Percentiles rank a stretch among this genome's conserved stretches.
Conservation (phyloP, 2,329 filamentous ascomycete genomes). For the Ampelomyces quisqualis region DNA sequence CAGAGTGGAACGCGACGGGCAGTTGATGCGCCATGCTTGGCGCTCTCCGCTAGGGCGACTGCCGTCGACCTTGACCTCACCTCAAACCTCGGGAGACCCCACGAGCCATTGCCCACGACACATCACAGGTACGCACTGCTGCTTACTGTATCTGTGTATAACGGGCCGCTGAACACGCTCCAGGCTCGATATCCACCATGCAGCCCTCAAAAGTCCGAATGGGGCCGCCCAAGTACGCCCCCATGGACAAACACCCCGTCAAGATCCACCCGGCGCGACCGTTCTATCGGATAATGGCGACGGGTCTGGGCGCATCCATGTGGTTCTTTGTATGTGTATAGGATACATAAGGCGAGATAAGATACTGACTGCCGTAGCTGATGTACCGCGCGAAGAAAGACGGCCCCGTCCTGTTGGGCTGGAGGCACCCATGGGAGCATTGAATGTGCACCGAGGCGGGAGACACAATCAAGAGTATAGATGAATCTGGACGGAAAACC, state of each 20-base stretch:
- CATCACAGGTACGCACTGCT: conserved; percentile 23
- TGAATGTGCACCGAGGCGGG: conserved; percentile 24
- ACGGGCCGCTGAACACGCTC: conserved; percentile 6
- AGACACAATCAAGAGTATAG: neutral
- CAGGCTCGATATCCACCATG: conserved; percentile 31
- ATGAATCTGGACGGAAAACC: neutral
- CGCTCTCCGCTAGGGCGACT: conserved; percentile 17
- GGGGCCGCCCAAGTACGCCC: conserved; percentile 44
- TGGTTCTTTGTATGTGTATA: conserved; percentile 87
- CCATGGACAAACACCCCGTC: conserved; percentile 52
- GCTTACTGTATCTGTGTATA: neutral
- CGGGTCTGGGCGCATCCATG: conserved; percentile 89
- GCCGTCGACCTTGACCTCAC: conserved; percentile 30
- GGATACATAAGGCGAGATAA: neutral
- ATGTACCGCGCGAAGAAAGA: conserved; percentile 98
- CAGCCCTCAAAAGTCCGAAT: conserved; percentile 32
- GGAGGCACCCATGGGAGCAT: conserved; percentile 70
- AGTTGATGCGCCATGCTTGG: conserved; percentile 18
- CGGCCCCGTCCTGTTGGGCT: conserved; percentile 83
- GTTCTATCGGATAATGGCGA: conserved; percentile 82
- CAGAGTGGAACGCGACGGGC: conserved; percentile 22
- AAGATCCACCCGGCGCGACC: conserved; percentile 63
- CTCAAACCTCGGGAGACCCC: conserved; percentile 17
- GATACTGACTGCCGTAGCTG: conserved; percentile 57
- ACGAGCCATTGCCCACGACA: conserved; percentile 37